Evolutionary conservation across 2,329 filamentous ascomycete genomes (phyloP), one percentile per base, ranked within the genome.

Genomic region (Dendryphion nanum): DNA sequence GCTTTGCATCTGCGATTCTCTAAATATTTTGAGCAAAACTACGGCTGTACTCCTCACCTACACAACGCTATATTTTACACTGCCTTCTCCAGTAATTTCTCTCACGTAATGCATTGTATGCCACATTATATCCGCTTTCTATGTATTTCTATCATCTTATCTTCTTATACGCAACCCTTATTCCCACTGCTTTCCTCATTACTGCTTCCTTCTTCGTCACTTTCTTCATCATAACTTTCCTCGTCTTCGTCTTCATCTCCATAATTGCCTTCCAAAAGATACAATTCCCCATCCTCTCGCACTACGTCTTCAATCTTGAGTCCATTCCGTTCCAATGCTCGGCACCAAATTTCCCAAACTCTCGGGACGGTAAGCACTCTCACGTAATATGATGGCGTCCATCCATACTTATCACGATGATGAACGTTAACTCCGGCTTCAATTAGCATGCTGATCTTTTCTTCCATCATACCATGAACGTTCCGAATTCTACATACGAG

Each of bases 321-420:
- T 36, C 34, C 34, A 30, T 36, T 36, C 30, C 34, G 34, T 18
- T 36, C 34, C 16, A 36, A 36, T 36, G 34, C 34, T 30, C 34
- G 20, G 24, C 34, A 36, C 34, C 34, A 36, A 15, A 20, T 19
- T 29, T 16, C 21, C 34, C 34, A 36, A 16, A 20, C 28, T n/a
- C n/a, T n/a, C n/a, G n/a, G n/a, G 8, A 29, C 21, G 18, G 17
- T 18, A 18, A 13, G 29, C 15, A 10, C 16, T 7, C 30, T 33
- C 17, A 17, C 30, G 17, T 33, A 13, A 17, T 33, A 18, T 33
- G 30, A 33, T 19, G 30, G 30, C 16, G 30, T 33, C 6, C 19
- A 14, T 33, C 30, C 30, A n/a, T 26, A n/a, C 23, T 39, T 28
- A 16, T 28, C 7, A 14, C 37, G 37, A 13, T 34, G 37, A 20